These are phyloP conservation scores for Ceratocystis colombiana DNA, from an alignment of 2,329 filamentous ascomycete genomes.

Conservation along the genomic window DNA sequence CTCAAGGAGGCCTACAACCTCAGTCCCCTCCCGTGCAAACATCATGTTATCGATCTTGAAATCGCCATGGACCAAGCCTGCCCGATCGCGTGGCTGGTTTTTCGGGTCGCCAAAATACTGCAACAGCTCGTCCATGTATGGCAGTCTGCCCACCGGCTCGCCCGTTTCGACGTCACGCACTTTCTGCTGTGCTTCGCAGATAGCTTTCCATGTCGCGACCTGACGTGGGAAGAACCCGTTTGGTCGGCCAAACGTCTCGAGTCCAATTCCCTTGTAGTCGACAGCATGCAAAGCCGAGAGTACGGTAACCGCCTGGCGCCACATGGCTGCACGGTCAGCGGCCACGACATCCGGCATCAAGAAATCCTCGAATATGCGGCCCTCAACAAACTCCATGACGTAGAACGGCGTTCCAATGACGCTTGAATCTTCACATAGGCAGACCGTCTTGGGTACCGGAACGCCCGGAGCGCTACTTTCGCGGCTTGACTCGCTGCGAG, in stretches of 20 bases:
- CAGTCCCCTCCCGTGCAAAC: constrained; percentile 78
- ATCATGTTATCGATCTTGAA: constrained; percentile 91
- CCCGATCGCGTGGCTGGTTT: constrained; percentile 65
- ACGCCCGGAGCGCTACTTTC: constrained; percentile 52
- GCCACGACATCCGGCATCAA: constrained; percentile 62
- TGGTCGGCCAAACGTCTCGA: constrained; percentile 62
- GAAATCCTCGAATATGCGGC: constrained; percentile 85
- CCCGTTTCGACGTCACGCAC: constrained; percentile 68
- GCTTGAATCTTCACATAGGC: constrained; percentile 70
- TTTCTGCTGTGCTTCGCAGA: constrained; percentile 67
- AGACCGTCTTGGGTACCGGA: constrained; percentile 72
- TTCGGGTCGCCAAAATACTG: constrained; percentile 61
- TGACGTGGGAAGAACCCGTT: constrained; percentile 78
- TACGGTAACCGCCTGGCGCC: constrained; percentile 72
- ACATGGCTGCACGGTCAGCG: constrained; percentile 58
- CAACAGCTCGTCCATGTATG: constrained; percentile 71
- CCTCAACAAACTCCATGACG: constrained; percentile 91
- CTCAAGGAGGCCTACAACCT: constrained; percentile 88
- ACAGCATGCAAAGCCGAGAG: constrained; percentile 79
- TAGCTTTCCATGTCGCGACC: constrained; percentile 68
- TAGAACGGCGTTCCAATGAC: constrained; percentile 90
- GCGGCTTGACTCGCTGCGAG: not conserved
- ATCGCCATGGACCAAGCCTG: constrained; percentile 80
- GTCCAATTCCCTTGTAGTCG: constrained; percentile 52
- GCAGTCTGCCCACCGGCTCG: constrained; percentile 67